phyloP scores from a whole-genome alignment of 768 basidiomycete genomes.

The Mycena olivaceomarginata region DNA sequence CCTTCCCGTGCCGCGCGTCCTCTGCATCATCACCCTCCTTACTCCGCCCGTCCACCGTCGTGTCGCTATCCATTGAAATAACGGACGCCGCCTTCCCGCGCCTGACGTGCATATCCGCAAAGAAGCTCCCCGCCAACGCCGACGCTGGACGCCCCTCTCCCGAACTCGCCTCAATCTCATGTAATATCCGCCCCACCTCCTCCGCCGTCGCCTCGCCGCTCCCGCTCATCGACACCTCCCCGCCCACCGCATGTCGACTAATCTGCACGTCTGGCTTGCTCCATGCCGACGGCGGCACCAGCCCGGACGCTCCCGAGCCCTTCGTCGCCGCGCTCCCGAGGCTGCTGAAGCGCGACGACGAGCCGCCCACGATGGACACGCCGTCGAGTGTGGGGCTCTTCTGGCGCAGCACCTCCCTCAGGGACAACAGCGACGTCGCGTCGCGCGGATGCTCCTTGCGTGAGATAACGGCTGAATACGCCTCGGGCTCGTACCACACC shows the following conservation, averaged over 20 bases:
- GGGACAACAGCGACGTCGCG: conserved; percentile 71
- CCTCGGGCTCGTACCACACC: conserved; percentile 78
- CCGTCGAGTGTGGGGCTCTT: conserved; percentile 62
- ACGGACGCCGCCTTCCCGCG: conserved; percentile 63
- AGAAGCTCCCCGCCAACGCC: conserved; percentile 46
- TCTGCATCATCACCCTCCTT: conserved; percentile 22
- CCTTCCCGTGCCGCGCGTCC: conserved; percentile 18
- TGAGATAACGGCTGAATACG: conserved; percentile 75
- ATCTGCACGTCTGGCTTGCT: conserved; percentile 77
- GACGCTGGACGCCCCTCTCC: conserved; percentile 51
- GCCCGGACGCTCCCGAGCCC: conserved; percentile 27
- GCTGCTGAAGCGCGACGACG: conserved; percentile 36
- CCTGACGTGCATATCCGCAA: conserved; percentile 59
- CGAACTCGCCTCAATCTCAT: conserved; percentile 60
- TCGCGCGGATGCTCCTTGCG: conserved; percentile 81
- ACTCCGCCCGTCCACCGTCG: conserved; percentile 55
- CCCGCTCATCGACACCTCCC: conserved; percentile 59
- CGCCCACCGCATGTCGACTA: conserved; percentile 70
- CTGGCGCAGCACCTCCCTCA: conserved; percentile 79
- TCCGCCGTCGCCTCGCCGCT: conserved; percentile 58
- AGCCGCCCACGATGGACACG: conserved; percentile 25
- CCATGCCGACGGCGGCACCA: conserved; percentile 66
- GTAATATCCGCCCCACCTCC: conserved; percentile 66
- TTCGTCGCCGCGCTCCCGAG: conserved; percentile 46
- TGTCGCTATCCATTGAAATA: conserved; percentile 61